These are phyloP conservation scores for Starmerella sp. DNA, from an alignment of 805 yeast species.

Conservation along the genomic window DNA sequence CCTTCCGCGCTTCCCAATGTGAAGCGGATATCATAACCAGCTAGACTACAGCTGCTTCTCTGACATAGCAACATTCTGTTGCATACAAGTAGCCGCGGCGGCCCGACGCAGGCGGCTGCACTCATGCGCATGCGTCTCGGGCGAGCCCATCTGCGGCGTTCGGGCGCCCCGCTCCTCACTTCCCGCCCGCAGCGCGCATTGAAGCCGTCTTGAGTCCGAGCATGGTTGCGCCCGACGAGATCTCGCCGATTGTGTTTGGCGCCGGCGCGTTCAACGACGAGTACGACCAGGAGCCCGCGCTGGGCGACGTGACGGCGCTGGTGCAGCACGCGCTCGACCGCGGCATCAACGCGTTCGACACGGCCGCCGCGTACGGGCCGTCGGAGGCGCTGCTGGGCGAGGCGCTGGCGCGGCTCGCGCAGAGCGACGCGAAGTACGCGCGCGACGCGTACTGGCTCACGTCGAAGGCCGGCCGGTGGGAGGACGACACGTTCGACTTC, in stretches of 20 bases:
- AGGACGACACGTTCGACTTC: conserved; percentile 63
- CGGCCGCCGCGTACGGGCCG: conserved; percentile 89
- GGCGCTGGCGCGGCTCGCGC: conserved; percentile 38
- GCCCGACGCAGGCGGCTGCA: not conserved
- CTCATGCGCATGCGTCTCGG: no score
- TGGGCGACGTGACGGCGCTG: conserved; percentile 47
- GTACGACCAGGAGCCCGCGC: conserved; percentile 58
- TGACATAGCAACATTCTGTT: not conserved
- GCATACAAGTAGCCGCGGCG: not conserved
- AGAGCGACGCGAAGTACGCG: conserved; percentile 22
- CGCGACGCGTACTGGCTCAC: conserved; percentile 59
- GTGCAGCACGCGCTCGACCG: conserved; percentile 46
- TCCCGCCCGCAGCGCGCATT: no score
- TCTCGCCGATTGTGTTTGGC: conserved; percentile 53
- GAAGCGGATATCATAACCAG: conserved; percentile 9
- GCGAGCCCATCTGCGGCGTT: no score
- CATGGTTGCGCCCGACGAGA: not conserved
- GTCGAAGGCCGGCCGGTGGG: conserved; percentile 77
- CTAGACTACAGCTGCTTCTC: conserved; percentile 7
- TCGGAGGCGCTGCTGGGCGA: conserved; percentile 66
- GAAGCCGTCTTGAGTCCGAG: no score
- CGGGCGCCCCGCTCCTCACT: no score
- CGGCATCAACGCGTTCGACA: conserved; percentile 73
- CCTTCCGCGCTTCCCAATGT: conserved; percentile 6
- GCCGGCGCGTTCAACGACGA: conserved; percentile 82